These are phyloP conservation scores for Epichloe sibirici DNA, from an alignment of 2,329 filamentous ascomycete species.

Conservation along the genomic window DNA sequence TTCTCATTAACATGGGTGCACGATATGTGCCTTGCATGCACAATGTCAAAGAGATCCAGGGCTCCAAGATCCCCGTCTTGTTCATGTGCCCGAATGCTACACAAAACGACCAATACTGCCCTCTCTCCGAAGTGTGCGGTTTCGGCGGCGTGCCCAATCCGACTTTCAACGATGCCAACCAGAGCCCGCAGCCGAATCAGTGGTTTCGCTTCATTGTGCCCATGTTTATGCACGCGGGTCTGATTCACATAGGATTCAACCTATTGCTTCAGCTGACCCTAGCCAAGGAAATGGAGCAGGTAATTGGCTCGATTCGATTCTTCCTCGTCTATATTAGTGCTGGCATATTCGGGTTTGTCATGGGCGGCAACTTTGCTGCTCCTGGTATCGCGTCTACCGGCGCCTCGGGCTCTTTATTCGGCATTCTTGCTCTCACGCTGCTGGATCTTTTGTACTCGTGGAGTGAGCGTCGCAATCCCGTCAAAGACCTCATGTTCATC, in stretches of 20 bases:
- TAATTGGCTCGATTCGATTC: slow-evolving; percentile 81
- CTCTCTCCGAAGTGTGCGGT: slow-evolving; percentile 70
- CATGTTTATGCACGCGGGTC: slow-evolving; percentile 87
- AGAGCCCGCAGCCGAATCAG: slow-evolving; percentile 63
- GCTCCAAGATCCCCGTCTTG: slow-evolving; percentile 30
- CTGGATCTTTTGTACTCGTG: slow-evolving; percentile 91
- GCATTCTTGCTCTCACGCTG: slow-evolving; percentile 76
- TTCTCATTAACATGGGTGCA: slow-evolving; percentile 94
- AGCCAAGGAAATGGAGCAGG: slow-evolving; percentile 81
- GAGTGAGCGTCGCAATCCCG: slow-evolving; percentile 63
- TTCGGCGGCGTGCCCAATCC: slow-evolving; percentile 64
- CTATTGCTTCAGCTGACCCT: slow-evolving; percentile 82
- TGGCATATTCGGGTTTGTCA: slow-evolving; percentile 90
- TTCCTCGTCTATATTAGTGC: slow-evolving; percentile 79
- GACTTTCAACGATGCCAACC: slow-evolving; percentile 36
- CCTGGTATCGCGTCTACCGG: slow-evolving; percentile 73
- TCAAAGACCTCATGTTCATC: slow-evolving; percentile 80
- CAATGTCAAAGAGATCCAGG: slow-evolving; percentile 55
- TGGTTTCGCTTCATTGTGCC: slow-evolving; percentile 96
- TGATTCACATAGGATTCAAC: slow-evolving; percentile 95
- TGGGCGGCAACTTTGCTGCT: slow-evolving; percentile 87
- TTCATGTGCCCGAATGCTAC: slow-evolving; percentile 81
- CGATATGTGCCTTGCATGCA: slow-evolving; percentile 94
- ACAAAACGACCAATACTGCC: slow-evolving; percentile 48
- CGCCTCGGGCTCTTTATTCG: slow-evolving; percentile 82